Percentiles rank a stretch among this genome's conserved stretches.
Evolutionary conservation across 192 early-diverging fungal species (phyloP).

Genomic region (Funneliformis mosseae): DNA sequence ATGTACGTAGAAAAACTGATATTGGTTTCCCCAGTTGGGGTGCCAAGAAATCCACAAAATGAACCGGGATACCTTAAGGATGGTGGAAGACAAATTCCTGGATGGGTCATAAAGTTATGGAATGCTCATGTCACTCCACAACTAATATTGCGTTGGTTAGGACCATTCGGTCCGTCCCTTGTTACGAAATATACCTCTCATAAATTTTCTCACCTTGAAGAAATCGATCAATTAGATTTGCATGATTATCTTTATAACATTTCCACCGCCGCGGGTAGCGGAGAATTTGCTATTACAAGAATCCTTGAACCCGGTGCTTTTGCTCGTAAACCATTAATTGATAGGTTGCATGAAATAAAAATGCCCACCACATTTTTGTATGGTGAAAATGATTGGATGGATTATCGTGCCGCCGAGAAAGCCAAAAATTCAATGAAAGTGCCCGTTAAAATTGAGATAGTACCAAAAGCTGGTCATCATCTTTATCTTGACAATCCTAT

Average conservation of each 20-base stretch:
- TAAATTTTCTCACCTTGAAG: constrained; percentile 68
- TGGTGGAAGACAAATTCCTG: constrained; percentile 34
- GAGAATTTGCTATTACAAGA: constrained; percentile 79
- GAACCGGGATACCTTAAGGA: constrained; percentile 37
- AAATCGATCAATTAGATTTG: constrained; percentile 65
- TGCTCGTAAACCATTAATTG: constrained; percentile 74
- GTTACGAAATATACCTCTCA: constrained; percentile 57
- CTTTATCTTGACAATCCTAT: constrained; percentile 84
- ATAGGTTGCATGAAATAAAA: constrained; percentile 58
- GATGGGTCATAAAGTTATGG: constrained; percentile 64
- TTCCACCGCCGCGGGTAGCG: constrained; percentile 71
- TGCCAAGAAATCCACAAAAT: constrained; percentile 61
- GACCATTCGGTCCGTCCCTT: constrained; percentile 77
- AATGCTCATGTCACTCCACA: constrained; percentile 79
- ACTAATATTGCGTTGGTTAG: constrained; percentile 71
- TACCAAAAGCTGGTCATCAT: constrained; percentile 77
- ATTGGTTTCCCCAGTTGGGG: constrained; percentile 61
- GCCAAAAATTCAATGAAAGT: constrained; percentile 62
- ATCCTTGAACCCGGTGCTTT: constrained; percentile 81
- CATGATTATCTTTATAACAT: constrained; percentile 85
- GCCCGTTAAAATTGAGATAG: constrained; percentile 47
- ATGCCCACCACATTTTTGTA: constrained; percentile 83
- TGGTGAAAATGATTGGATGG: constrained; percentile 90
- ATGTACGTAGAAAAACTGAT: constrained; percentile 84
- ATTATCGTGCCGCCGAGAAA: constrained; percentile 69